These are phyloP conservation scores for Rhizophora mangle DNA, from an alignment of 345 rosid species.

Conservation along the genomic window DNA sequence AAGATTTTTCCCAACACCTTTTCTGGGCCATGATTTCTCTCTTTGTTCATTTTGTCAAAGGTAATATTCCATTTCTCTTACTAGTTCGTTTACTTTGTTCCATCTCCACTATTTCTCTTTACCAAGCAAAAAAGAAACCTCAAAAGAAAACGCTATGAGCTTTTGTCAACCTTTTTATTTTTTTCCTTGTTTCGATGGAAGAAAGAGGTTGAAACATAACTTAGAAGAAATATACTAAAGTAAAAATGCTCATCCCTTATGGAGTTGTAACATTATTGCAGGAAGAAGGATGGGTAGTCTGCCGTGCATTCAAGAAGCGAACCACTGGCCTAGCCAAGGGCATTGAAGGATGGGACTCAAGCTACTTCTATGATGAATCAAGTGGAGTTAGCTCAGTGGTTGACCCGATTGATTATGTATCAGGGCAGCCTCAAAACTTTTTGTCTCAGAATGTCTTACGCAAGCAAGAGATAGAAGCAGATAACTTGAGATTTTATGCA, in stretches of 20 bases:
- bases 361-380: constrained; percentile 62
- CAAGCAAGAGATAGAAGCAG: constrained; percentile 72
- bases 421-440: constrained; percentile 47
- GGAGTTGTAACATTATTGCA: constrained; percentile 20
- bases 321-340: constrained; percentile 49
- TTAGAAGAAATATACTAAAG: background rate
- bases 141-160: constrained; percentile 8
- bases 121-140: constrained; percentile 25
- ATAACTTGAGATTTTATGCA: constrained; percentile 51
- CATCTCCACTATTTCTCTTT: constrained; percentile 24
- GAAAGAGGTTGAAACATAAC: background rate
- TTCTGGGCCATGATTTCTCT: constrained; percentile 44
- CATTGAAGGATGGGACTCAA: constrained; percentile 62
- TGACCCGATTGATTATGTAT: constrained; percentile 51
- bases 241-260: background rate
- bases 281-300: constrained; percentile 99
- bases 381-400: constrained; percentile 43
- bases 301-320: constrained; percentile 91
- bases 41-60: constrained; percentile 36
- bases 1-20: constrained; percentile 34
- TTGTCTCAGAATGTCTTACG: constrained; percentile 49
- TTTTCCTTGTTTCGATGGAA: background rate
- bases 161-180: background rate
- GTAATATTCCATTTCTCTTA: constrained; percentile 47
- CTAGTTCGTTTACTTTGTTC: constrained; percentile 15